Conservation (phyloP, 345 rosid species). For the Bruguiera gymnorhiza region DNA sequence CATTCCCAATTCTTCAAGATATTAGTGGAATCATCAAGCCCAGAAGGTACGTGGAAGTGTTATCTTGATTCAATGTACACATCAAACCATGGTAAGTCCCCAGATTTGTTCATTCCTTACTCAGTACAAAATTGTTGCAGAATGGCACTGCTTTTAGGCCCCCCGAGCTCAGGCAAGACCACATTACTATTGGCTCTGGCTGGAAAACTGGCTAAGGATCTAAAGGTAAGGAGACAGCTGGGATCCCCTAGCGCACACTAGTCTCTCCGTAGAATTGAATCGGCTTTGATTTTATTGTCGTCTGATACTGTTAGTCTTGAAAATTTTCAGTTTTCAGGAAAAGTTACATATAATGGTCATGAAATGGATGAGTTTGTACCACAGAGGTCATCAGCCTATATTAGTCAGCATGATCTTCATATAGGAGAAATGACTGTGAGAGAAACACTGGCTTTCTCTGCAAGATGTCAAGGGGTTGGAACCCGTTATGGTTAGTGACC, state of each 20-base stretch:
- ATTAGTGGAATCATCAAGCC: constrained; percentile 62
- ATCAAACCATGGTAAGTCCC: background rate
- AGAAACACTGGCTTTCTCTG: constrained; percentile 61
- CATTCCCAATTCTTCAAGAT: constrained; percentile 40
- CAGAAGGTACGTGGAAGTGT: constrained; percentile 23
- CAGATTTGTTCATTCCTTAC: background rate
- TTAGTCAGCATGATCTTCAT: constrained; percentile 59
- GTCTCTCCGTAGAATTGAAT: background rate
- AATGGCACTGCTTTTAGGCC: constrained; percentile 60
- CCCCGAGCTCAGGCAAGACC: constrained; percentile 61
- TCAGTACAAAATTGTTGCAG: constrained; percentile 24
- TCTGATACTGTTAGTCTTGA: constrained; percentile 1
- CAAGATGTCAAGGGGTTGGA: constrained; percentile 67
- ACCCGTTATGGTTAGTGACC: constrained; percentile 42
- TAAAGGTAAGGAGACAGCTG: constrained; percentile 34
- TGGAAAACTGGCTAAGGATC: constrained; percentile 52
- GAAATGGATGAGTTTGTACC: constrained; percentile 65
- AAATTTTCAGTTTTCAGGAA: constrained; percentile 45
- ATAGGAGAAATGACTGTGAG: constrained; percentile 66
- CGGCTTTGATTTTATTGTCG: background rate
- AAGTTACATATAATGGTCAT: constrained; percentile 61
- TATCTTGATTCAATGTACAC: background rate
- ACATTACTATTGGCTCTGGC: constrained; percentile 52
- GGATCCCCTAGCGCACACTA: too few relatives aligned
- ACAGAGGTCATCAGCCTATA: constrained; percentile 58